phyloP scores from a whole-genome alignment of 495 filamentous ascomycete species.

The Cetradonia linearis region DNA sequence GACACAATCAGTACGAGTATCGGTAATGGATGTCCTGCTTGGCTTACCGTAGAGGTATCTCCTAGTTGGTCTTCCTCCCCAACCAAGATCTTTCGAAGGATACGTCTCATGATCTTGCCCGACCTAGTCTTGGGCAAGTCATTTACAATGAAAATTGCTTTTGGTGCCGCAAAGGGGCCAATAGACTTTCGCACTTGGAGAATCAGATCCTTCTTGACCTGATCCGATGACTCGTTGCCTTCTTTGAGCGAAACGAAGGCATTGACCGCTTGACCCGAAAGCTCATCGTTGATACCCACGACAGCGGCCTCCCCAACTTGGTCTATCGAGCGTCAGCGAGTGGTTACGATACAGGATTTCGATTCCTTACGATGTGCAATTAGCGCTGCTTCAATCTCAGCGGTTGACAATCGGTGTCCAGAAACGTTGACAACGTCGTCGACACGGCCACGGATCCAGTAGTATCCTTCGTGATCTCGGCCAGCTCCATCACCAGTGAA shows the following conservation, averaged over 20 bases:
- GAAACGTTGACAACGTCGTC: conserved; percentile 98
- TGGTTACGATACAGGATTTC: not conserved
- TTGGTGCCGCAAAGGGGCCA: conserved; percentile 93
- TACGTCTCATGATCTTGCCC: conserved; percentile 98
- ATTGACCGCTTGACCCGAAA: conserved; percentile 94
- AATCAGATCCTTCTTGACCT: conserved; percentile 83
- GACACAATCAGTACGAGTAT: conserved; percentile 30
- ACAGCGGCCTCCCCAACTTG: conserved; percentile 90
- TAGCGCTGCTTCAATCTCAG: conserved; percentile 94
- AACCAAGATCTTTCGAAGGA: conserved; percentile 90
- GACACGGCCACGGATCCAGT: conserved; percentile 98
- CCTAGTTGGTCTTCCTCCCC: conserved; percentile 96
- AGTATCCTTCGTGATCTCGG: conserved; percentile 96
- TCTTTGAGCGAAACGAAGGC: conserved; percentile 94
- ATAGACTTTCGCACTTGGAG: conserved; percentile 94
- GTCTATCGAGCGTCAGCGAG: conserved; percentile 29
- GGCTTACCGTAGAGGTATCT: conserved; percentile 77
- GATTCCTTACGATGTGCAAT: conserved; percentile 67
- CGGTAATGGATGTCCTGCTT: conserved; percentile 1
- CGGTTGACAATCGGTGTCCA: conserved; percentile 90
- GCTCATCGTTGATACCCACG: conserved; percentile 83
- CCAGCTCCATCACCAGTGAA: conserved; percentile 98
- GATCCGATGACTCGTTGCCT: conserved; percentile 63
- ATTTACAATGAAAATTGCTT: conserved; percentile 78
- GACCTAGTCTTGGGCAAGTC: conserved; percentile 94